Evolutionary conservation across 805 yeast genomes (phyloP).

Genomic region (Naumovozyma castellii): DNA sequence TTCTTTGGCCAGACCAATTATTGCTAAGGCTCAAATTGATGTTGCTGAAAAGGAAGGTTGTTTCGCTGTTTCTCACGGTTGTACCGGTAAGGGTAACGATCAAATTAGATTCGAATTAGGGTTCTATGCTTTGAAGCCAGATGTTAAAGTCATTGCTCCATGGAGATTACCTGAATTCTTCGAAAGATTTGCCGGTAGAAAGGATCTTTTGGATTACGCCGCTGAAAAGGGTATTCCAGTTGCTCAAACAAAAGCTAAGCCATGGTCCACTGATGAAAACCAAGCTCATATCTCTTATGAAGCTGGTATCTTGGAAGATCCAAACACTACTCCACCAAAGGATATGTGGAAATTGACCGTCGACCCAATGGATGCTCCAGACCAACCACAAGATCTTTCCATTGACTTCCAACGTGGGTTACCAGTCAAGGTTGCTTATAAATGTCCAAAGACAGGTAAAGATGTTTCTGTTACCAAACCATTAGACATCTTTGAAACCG

Average conservation of each 20-base stretch:
- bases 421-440: constrained; percentile 70
- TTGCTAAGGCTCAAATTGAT: constrained; percentile 94
- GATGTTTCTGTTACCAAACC: constrained; percentile 75
- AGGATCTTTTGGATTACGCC: constrained; percentile 89
- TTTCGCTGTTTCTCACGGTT: constrained; percentile 97
- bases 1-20: constrained; percentile 96
- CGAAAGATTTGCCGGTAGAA: constrained; percentile 96
- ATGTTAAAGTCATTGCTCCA: constrained; percentile 93
- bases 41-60: constrained; percentile 97
- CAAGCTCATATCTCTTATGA: constrained; percentile 98
- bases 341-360: constrained; percentile 99
- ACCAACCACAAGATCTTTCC: constrained; percentile 79
- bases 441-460: constrained; percentile 45
- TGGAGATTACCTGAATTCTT: constrained; percentile 97
- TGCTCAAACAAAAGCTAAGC: constrained; percentile 95
- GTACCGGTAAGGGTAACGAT: constrained; percentile 99
- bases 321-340: constrained; percentile 97
- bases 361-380: constrained; percentile 94
- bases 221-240: constrained; percentile 88
- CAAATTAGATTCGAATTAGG: constrained; percentile 97
- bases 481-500: constrained; percentile 83
- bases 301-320: constrained; percentile 98
- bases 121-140: constrained; percentile 96
- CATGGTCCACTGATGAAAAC: constrained; percentile 99
- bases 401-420: constrained; percentile 78